Evolutionary conservation across 208 protist species (phyloP).

Genomic region (Leishmania tropica): DNA sequence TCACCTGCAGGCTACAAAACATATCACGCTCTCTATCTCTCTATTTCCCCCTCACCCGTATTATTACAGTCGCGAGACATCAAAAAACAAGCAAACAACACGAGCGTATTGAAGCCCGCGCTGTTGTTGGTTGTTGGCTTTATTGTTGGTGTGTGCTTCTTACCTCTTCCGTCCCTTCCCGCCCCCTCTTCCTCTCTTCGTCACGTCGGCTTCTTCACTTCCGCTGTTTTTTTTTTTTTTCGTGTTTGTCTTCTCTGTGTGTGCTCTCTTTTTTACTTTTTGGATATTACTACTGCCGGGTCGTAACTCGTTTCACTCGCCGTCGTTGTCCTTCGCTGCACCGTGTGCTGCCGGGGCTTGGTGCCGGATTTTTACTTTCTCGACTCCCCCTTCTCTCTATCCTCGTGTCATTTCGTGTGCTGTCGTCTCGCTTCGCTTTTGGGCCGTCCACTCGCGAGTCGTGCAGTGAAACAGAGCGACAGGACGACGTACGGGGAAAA

Average conservation of each 20-base stretch:
- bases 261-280: background rate
- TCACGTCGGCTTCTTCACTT: background rate
- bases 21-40: background rate
- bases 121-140: background rate
- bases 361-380: background rate
- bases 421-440: background rate
- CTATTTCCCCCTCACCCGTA: background rate
- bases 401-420: background rate
- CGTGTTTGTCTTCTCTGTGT: background rate
- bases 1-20: background rate
- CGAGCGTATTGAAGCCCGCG: background rate
- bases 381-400: background rate
- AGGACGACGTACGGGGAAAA: background rate
- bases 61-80: background rate
- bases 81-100: background rate
- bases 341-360: background rate
- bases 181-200: background rate
- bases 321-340: background rate
- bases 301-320: background rate
- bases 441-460: background rate
- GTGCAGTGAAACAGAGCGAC: background rate
- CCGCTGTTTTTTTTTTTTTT: background rate
- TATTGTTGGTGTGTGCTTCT: background rate
- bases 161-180: background rate
- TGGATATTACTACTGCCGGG: background rate